Evolutionary conservation across 1,284 basidiomycete species (phyloP).

Genomic region (Neonothopanus nambi): DNA sequence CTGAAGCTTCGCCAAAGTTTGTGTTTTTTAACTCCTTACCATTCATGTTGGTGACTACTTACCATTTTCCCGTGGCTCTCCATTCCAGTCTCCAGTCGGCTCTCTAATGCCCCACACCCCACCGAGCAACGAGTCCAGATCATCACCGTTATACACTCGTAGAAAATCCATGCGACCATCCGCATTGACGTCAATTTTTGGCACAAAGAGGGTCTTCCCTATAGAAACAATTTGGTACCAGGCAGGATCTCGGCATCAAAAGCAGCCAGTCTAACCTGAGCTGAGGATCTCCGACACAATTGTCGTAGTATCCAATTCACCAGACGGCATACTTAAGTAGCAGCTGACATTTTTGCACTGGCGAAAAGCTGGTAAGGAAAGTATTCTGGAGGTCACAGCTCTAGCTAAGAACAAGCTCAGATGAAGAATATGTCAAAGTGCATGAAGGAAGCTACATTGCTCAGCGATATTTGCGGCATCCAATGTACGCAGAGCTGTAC

Average conservation of each 20-base stretch:
- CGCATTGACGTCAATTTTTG: constrained; percentile 51
- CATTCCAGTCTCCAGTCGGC: constrained; percentile 49
- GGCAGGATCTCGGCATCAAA: background rate
- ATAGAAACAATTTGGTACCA: background rate
- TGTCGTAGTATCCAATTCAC: constrained; percentile 60
- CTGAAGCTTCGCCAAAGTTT: constrained; percentile 22
- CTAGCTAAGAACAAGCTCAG: constrained; percentile 43
- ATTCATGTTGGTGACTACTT: no score
- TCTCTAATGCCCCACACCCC: constrained; percentile 78
- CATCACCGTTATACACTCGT: constrained; percentile 55
- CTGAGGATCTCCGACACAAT: constrained; percentile 50
- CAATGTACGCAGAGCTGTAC: constrained; percentile 43
- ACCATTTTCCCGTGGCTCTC: constrained; percentile 51
- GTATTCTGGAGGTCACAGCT: constrained; percentile 47
- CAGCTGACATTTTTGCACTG: constrained; percentile 59
- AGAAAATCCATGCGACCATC: constrained; percentile 65
- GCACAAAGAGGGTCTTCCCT: constrained; percentile 74
- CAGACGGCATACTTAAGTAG: constrained; percentile 76
- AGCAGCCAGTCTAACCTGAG: constrained; percentile 37
- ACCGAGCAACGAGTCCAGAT: constrained; percentile 54
- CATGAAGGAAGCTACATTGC: constrained; percentile 50
- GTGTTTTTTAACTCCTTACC: no score
- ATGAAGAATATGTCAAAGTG: constrained; percentile 10
- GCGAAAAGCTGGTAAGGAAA: constrained; percentile 52
- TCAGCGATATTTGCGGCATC: constrained; percentile 46